Evolutionary conservation across 345 rosid genomes (phyloP).

Genomic region (Citrus medica): DNA sequence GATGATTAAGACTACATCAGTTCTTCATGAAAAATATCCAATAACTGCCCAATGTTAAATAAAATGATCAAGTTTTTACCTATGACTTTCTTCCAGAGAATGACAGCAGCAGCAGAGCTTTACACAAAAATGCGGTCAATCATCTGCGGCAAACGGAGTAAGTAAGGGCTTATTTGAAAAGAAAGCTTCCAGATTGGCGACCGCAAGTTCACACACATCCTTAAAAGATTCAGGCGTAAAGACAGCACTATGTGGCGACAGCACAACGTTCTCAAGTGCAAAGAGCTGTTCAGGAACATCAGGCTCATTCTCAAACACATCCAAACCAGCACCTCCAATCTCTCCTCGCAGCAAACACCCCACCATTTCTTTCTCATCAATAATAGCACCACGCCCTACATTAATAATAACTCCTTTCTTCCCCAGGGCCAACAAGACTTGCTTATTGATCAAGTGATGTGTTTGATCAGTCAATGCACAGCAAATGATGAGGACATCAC

Average conservation of each 20-base stretch:
- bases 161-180: constrained; percentile 36
- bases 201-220: constrained; percentile 26
- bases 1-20: not conserved
- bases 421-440: constrained; percentile 39
- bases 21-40: not conserved
- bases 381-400: constrained; percentile 41
- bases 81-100: not conserved
- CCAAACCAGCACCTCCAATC: constrained; percentile 57
- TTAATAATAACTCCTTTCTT: constrained; percentile 44
- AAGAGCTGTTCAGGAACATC: constrained; percentile 40
- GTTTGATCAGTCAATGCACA: constrained; percentile 37
- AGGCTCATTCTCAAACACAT: constrained; percentile 62
- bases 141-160: constrained; percentile 7
- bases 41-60: not conserved
- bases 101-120: not conserved
- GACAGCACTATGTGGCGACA: constrained; percentile 24
- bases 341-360: constrained; percentile 39
- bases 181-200: constrained; percentile 51
- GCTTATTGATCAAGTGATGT: constrained; percentile 40
- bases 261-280: constrained; percentile 40
- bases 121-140: not conserved
- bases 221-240: constrained; percentile 38
- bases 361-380: constrained; percentile 52
- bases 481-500: constrained; percentile 39
- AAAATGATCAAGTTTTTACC: not conserved